These are phyloP conservation scores for Stylosanthes scabra DNA, from an alignment of 331 rosid species.

Conservation along the genomic window DNA sequence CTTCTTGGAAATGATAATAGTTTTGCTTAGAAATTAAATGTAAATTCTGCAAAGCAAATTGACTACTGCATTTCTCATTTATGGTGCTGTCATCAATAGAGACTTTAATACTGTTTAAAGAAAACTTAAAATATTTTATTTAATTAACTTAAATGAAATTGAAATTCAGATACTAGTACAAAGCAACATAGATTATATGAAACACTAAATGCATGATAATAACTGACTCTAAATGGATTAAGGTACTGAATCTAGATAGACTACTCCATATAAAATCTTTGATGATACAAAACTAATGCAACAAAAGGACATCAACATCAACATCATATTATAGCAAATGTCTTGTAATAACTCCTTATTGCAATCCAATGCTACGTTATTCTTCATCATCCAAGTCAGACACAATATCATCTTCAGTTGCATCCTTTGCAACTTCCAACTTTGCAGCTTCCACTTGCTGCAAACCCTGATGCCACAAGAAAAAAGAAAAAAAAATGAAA, in stretches of 20 bases:
- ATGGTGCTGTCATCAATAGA: background rate
- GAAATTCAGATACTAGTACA: background rate
- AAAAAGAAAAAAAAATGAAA: background rate
- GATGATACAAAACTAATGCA: background rate
- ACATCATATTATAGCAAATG: no score
- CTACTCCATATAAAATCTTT: background rate
- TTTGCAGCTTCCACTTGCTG: conserved; percentile 14
- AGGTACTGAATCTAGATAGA: background rate
- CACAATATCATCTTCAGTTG: background rate
- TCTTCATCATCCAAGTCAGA: conserved; percentile 33
- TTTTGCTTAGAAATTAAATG: background rate
- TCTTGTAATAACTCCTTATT: no score
- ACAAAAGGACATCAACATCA: no score
- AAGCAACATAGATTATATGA: background rate
- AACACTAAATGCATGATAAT: no score
- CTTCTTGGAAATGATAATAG: background rate
- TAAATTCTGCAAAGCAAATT: background rate
- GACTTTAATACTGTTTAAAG: background rate
- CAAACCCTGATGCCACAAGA: conserved; percentile 45
- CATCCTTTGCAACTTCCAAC: background rate
- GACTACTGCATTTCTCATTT: background rate
- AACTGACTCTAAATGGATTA: background rate
- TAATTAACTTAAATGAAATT: background rate
- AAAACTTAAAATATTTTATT: background rate
- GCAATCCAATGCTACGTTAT: background rate